phyloP scores from a whole-genome alignment of 306 rosid genomes.

The Ormosia emarginata region DNA sequence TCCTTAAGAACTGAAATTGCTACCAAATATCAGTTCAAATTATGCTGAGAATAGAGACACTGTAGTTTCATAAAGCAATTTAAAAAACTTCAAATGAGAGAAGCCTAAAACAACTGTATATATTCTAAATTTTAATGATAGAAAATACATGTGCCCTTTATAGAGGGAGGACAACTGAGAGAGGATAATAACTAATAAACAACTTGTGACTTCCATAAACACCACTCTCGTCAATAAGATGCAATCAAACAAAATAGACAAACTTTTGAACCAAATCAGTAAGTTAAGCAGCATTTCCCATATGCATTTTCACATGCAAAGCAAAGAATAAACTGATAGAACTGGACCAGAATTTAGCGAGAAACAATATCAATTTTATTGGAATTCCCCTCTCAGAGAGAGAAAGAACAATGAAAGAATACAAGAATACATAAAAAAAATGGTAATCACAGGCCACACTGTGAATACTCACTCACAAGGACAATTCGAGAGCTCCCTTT shows the following conservation, averaged over 20 bases:
- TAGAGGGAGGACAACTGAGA: neutral
- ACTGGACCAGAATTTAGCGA: too few relatives aligned
- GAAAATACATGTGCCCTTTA: neutral
- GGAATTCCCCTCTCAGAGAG: too few relatives aligned
- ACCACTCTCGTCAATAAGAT: neutral
- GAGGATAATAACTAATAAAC: constrained; percentile 7
- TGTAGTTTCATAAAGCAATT: neutral
- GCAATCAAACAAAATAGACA: neutral
- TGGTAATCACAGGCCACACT: too few relatives aligned
- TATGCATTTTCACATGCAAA: neutral
- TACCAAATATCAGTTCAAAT: neutral
- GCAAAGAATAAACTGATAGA: neutral
- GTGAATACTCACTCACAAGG: too few relatives aligned
- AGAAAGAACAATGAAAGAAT: too few relatives aligned
- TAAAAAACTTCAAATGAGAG: neutral
- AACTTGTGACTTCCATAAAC: neutral
- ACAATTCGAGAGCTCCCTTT: too few relatives aligned
- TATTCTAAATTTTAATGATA: neutral
- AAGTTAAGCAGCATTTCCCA: neutral
- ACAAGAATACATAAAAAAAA: too few relatives aligned
- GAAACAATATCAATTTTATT: too few relatives aligned
- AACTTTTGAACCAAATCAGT: neutral
- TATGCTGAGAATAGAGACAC: neutral
- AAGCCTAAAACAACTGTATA: neutral
- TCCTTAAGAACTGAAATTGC: neutral